phyloP scores from a whole-genome alignment of 2,329 filamentous ascomycete species.

The Atkinsonella hypoxylon region DNA sequence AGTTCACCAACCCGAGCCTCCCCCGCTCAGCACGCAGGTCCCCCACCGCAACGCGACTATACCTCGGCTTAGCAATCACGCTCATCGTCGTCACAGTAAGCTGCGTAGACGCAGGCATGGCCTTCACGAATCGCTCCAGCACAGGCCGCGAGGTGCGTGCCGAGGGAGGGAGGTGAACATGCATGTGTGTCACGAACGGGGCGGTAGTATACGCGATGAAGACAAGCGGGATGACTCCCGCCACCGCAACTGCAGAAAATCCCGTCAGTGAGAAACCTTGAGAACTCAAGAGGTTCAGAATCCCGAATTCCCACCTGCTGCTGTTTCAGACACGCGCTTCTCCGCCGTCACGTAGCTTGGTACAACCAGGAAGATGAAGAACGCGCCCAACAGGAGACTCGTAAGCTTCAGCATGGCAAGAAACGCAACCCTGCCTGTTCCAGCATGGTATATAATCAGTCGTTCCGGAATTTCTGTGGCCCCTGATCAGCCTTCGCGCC shows the following conservation, averaged over 20 bases:
- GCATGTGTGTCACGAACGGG: conserved; percentile 62
- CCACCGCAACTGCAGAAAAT: conserved; percentile 38
- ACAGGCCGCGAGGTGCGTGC: conserved; percentile 49
- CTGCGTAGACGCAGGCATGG: conserved; percentile 31
- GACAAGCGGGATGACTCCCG: conserved; percentile 51
- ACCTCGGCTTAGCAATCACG: conserved; percentile 41
- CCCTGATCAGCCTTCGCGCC: too few species aligned
- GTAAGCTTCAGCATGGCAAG: conserved; percentile 60
- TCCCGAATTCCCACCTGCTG: conserved; percentile 24
- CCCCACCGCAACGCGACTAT: conserved; percentile 29
- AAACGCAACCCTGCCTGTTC: conserved; percentile 53
- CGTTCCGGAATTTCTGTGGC: conserved; percentile 38
- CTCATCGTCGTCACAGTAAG: conserved; percentile 45
- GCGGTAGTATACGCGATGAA: conserved; percentile 52
- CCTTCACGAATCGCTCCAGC: conserved; percentile 38
- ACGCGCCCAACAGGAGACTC: conserved; percentile 55
- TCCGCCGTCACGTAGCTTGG: conserved; percentile 41
- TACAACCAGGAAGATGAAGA: conserved; percentile 52
- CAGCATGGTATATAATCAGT: conserved; percentile 65
- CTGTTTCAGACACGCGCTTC: conserved; percentile 22
- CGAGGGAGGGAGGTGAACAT: conserved; percentile 53
- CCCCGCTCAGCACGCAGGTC: conserved; percentile 19
- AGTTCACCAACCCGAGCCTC: conserved; percentile 29
- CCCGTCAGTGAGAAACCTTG: too few species aligned
- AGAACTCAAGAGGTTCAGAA: too few species aligned